Evolutionary conservation across 2,329 filamentous ascomycete genomes (phyloP).

Genomic region (Penicillium olsonii): DNA sequence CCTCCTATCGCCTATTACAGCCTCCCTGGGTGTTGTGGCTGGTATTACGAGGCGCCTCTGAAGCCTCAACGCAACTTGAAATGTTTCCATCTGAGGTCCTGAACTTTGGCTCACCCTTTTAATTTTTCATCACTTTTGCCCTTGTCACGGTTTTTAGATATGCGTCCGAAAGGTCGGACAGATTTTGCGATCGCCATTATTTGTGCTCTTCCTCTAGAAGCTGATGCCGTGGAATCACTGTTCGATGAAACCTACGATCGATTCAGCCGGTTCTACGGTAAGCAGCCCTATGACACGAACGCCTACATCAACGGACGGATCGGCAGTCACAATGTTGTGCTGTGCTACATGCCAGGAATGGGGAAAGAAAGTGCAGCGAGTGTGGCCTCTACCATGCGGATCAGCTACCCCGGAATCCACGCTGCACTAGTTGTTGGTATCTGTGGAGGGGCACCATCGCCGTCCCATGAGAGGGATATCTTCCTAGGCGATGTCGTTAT

Average conservation of each 20-base stretch:
- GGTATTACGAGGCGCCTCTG: too few species aligned
- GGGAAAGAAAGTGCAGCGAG: not conserved
- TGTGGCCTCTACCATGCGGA: not conserved
- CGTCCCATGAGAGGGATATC: not conserved
- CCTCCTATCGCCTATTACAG: too few species aligned
- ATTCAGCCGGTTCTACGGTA: not conserved
- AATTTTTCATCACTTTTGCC: too few species aligned
- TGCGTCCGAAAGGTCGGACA: too few species aligned
- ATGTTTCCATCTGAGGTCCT: too few species aligned
- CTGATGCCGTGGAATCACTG: not conserved
- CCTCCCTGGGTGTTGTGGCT: too few species aligned
- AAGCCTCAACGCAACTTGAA: too few species aligned
- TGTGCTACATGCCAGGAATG: slow-evolving; percentile 40
- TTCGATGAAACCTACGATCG: not conserved
- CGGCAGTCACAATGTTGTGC: slow-evolving; percentile 27
- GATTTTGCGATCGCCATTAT: not conserved
- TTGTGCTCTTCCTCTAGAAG: not conserved
- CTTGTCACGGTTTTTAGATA: too few species aligned
- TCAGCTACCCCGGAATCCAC: not conserved
- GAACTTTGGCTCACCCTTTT: too few species aligned
- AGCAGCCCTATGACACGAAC: not conserved
- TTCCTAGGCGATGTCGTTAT: not conserved
- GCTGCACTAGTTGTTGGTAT: not conserved
- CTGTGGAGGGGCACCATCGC: not conserved
- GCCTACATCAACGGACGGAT: slow-evolving; percentile 47